phyloP scores from a whole-genome alignment of 2,329 filamentous ascomycete genomes.

The Emmonsia crescens region DNA sequence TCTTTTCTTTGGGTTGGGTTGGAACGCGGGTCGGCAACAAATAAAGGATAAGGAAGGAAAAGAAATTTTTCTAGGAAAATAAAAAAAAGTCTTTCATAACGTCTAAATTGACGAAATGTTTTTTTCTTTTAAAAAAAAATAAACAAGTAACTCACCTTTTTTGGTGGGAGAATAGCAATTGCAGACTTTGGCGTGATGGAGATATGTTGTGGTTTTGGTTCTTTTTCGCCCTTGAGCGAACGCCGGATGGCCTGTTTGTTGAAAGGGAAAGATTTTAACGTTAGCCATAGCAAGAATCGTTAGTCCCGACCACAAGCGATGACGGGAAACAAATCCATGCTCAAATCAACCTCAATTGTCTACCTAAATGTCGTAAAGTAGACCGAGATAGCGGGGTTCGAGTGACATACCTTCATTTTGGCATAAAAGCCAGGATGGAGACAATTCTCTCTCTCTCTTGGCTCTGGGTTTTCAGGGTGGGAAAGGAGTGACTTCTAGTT shows the following conservation, averaged over 20 bases:
- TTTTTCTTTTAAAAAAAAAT: constrained; percentile 8
- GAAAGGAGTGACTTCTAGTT: neutral
- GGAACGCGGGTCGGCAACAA: constrained; percentile 11
- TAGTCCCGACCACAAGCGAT: neutral
- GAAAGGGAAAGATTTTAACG: neutral
- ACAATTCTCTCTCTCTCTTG: neutral
- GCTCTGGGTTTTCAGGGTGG: neutral
- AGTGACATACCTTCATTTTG: constrained; percentile 17
- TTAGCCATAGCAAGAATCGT: neutral
- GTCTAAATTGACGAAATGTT: too few species aligned
- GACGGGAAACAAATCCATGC: neutral
- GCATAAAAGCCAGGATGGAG: constrained; percentile 6
- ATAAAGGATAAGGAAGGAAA: neutral
- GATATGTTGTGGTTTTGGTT: constrained; percentile 56
- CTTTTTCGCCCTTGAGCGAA: constrained; percentile 84
- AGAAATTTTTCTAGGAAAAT: too few species aligned
- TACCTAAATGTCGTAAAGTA: neutral
- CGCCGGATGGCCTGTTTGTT: constrained; percentile 59
- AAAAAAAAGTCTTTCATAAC: too few species aligned
- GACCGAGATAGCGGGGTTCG: neutral
- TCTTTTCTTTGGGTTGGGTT: constrained; percentile 11
- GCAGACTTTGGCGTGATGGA: constrained; percentile 76
- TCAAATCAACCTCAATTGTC: neutral
- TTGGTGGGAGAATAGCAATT: constrained; percentile 79
- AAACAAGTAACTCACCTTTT: constrained; percentile 56